A percentile compares a stretch with the other conserved stretches of the same genome.
Evolutionary conservation across 495 filamentous ascomycete species (phyloP).

Genomic region (Cudoniella acicularis): DNA sequence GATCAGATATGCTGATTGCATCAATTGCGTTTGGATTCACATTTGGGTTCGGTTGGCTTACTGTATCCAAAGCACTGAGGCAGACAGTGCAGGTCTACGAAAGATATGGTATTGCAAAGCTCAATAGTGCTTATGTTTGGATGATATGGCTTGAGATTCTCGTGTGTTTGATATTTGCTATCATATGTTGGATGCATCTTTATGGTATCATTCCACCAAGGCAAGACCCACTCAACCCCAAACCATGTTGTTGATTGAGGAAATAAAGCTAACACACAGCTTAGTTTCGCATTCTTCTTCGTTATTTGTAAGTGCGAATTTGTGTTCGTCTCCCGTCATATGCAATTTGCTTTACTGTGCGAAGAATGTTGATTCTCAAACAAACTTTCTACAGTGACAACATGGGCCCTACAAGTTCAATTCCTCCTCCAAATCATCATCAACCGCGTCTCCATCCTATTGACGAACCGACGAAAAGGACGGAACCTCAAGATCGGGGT

Average conservation of each 20-base stretch:
- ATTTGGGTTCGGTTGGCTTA: slow-evolving; percentile 37
- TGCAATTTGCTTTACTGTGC: neutral
- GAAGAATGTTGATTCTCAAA: neutral
- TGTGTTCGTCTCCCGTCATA: neutral
- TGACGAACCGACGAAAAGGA: slow-evolving; percentile 29
- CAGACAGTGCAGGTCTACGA: slow-evolving; percentile 15
- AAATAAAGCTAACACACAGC: neutral
- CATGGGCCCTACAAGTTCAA: slow-evolving; percentile 29
- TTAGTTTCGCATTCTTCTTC: slow-evolving; percentile 8
- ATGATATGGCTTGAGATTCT: slow-evolving; percentile 15
- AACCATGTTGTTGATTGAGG: neutral
- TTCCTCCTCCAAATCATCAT: slow-evolving; percentile 46
- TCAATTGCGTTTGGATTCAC: slow-evolving; percentile 39
- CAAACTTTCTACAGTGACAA: neutral
- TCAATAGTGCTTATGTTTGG: slow-evolving; percentile 3
- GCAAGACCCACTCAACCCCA: neutral
- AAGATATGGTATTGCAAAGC: neutral
- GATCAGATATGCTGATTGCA: slow-evolving; percentile 27
- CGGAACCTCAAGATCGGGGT: slow-evolving; percentile 33
- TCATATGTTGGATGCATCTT: slow-evolving; percentile 5
- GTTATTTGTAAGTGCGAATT: neutral
- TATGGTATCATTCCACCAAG: slow-evolving; percentile 8
- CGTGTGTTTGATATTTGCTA: neutral
- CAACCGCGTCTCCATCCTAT: slow-evolving; percentile 42
- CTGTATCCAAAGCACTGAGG: slow-evolving; percentile 31